These are phyloP conservation scores for Leucoagaricus sp. DNA, from an alignment of 1,284 basidiomycete genomes.

Conservation along the genomic window DNA sequence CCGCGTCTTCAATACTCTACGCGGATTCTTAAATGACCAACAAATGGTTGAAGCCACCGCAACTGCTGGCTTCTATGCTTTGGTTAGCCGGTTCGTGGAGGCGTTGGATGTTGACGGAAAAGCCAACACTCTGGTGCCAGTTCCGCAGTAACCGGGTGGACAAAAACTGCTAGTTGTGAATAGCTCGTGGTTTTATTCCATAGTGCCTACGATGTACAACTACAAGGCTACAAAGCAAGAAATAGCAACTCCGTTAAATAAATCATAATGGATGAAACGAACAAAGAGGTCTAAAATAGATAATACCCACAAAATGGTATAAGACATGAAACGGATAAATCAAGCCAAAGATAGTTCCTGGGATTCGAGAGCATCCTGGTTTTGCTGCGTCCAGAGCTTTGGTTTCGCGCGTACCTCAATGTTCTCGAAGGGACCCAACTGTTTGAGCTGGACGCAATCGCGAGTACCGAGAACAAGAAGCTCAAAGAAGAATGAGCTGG, in stretches of 20 bases:
- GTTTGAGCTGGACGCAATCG: conserved; percentile 84
- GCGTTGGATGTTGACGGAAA: conserved; percentile 43
- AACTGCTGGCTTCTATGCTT: conserved; percentile 41
- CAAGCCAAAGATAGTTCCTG: conserved; percentile 3
- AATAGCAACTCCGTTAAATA: conserved; percentile 6
- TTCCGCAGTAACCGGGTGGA: conserved; percentile 30
- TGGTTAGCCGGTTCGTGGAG: conserved; percentile 42
- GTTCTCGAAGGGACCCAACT: conserved; percentile 78
- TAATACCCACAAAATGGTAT: background rate
- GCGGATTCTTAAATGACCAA: conserved; percentile 33
- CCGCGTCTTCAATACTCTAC: conserved; percentile 35
- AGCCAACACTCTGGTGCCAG: conserved; percentile 38
- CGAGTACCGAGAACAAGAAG: conserved; percentile 91
- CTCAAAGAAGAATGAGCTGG: conserved; percentile 97
- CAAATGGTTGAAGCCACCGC: conserved; percentile 44
- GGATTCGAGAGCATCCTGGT: conserved; percentile 19
- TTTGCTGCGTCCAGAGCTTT: conserved; percentile 78
- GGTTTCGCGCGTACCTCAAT: conserved; percentile 85
- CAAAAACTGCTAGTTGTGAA: background rate
- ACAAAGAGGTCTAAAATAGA: background rate
- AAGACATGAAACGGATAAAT: background rate
- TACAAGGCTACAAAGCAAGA: conserved; percentile 9
- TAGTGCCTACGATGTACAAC: conserved; percentile 4
- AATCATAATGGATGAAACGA: background rate
- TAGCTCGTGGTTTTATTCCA: background rate